Evolutionary conservation across 2,329 filamentous ascomycete species (phyloP).

Genomic region (Pyricularia grisea): DNA sequence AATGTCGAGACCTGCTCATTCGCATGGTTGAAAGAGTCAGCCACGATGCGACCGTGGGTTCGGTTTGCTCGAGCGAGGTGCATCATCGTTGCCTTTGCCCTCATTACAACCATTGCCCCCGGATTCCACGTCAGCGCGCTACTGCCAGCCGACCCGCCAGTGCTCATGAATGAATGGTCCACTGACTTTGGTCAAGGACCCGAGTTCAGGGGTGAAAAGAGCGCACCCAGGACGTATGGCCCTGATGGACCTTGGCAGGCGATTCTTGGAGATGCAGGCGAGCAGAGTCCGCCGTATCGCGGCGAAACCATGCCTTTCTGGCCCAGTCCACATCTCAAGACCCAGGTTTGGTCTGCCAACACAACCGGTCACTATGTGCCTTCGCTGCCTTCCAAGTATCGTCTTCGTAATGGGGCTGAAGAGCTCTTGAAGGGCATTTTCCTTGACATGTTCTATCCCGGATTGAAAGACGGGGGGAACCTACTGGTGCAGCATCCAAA

Average conservation of each 20-base stretch:
- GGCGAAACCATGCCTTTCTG: not conserved
- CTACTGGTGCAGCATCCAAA: not conserved
- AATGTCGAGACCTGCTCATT: not conserved
- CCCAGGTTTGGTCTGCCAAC: not conserved
- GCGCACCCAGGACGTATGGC: not conserved
- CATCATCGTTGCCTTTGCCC: not conserved
- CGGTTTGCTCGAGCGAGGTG: not conserved
- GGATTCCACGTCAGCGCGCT: not conserved
- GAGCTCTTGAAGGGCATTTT: not conserved
- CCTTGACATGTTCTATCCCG: not conserved
- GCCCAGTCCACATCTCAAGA: not conserved
- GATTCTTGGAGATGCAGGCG: not conserved
- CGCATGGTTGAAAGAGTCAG: not conserved
- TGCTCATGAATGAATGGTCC: not conserved
- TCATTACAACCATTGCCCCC: not conserved
- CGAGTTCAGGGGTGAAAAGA: not conserved
- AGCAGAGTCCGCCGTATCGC: not conserved
- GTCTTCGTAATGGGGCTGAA: not conserved
- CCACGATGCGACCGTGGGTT: not conserved
- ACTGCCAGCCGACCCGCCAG: not conserved
- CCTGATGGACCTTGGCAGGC: constrained; percentile 6
- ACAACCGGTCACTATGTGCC: not conserved
- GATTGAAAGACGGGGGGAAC: not conserved
- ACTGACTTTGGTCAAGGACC: not conserved
- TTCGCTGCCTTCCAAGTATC: not conserved